These are phyloP conservation scores for Chrysanthemum seticuspe DNA, from an alignment of 129 eudicot species.

Conservation along the genomic window DNA sequence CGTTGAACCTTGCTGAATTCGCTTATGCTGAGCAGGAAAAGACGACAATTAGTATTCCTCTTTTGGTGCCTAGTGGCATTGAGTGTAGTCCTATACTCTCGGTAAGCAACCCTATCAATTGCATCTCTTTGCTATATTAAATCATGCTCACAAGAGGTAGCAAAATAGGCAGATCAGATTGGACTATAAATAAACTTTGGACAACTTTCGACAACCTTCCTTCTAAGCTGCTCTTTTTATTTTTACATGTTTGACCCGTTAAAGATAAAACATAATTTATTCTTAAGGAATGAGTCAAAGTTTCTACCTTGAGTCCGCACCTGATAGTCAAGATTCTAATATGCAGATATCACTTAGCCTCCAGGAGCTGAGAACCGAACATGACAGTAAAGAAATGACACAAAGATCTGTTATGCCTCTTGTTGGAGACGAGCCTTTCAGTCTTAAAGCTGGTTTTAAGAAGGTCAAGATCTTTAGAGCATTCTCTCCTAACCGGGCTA, in stretches of 20 bases:
- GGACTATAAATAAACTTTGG: neutral
- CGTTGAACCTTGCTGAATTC: conserved; percentile 63
- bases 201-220: neutral
- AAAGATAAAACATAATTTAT: neutral
- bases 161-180: neutral
- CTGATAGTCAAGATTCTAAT: neutral
- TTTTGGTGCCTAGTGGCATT: conserved; percentile 29
- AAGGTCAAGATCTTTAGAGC: conserved; percentile 21
- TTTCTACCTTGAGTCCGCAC: neutral
- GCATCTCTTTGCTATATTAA: neutral
- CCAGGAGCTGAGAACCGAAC: conserved; percentile 33
- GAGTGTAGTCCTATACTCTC: conserved; percentile 33
- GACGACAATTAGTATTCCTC: conserved; percentile 46
- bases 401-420: neutral
- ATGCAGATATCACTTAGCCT: conserved; percentile 60
- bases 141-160: neutral
- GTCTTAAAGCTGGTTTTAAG: conserved; percentile 15
- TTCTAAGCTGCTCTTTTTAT: neutral
- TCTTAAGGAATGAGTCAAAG: neutral
- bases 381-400: neutral
- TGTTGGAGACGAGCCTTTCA: neutral
- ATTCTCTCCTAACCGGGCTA: conserved; percentile 42
- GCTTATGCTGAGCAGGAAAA: conserved; percentile 42
- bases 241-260: neutral
- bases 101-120: conserved; percentile 42